A percentile compares a stretch with the other conserved stretches of the same genome.
phyloP scores from a whole-genome alignment of 495 filamentous ascomycete species.

The Xylona heveae region DNA sequence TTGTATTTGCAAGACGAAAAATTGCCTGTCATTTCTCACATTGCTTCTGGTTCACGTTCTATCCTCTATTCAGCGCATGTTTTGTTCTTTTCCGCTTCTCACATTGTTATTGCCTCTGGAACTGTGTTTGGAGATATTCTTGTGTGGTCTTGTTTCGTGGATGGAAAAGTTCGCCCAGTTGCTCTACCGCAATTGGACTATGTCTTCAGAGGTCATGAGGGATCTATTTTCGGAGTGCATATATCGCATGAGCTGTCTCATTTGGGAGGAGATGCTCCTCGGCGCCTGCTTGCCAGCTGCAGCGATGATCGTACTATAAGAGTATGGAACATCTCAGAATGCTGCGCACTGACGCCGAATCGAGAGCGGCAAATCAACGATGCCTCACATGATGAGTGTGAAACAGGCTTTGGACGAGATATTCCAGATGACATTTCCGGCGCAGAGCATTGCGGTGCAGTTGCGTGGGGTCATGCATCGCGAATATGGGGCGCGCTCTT shows the following conservation, averaged over 20 bases:
- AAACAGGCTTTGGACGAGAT: conserved; percentile 25
- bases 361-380: conserved; percentile 4
- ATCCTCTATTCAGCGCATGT: conserved; percentile 77
- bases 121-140: conserved; percentile 89
- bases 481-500: conserved; percentile 79
- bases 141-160: conserved; percentile 52
- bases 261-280: conserved; percentile 14
- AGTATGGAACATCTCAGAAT: conserved; percentile 61
- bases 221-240: conserved; percentile 73
- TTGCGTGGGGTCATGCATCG: conserved; percentile 46
- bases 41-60: conserved; percentile 45
- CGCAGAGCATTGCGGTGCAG: conserved; percentile 29
- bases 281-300: conserved; percentile 62
- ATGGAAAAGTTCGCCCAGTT: background rate
- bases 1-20: conserved; percentile 8
- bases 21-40: conserved; percentile 6
- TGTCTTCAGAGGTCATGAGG: conserved; percentile 75
- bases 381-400: conserved; percentile 12
- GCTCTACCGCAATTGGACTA: conserved; percentile 24
- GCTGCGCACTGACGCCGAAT: conserved; percentile 15
- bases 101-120: conserved; percentile 59
- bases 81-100: conserved; percentile 27
- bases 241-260: conserved; percentile 40
- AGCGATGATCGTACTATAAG: conserved; percentile 87
- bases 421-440: conserved; percentile 20